Conservation (phyloP, 805 yeast genomes). For the Cyberlindnera samutprakarnensis region DNA sequence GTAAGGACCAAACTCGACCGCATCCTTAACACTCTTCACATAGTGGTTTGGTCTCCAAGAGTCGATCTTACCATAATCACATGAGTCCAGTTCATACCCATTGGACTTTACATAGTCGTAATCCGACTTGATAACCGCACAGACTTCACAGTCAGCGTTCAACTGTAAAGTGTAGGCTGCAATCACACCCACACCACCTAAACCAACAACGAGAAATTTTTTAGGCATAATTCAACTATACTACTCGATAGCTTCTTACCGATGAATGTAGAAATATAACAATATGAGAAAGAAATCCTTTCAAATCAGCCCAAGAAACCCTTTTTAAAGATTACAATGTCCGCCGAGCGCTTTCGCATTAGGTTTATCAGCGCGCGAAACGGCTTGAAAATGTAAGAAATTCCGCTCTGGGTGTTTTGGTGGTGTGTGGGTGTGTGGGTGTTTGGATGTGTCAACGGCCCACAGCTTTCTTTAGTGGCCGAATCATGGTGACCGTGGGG, state of each 20-base stretch:
- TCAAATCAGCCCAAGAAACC: no score
- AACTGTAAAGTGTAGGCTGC: conserved; percentile 49
- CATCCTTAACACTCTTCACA: conserved; percentile 27
- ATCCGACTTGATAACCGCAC: conserved; percentile 55
- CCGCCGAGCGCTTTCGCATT: no score
- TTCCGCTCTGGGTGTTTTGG: no score
- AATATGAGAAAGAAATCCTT: no score
- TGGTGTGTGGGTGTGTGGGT: no score
- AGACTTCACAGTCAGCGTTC: conserved; percentile 14
- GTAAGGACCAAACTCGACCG: conserved; percentile 26
- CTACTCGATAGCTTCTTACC: no score
- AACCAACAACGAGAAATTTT: conserved; percentile 53
- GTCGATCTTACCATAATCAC: conserved; percentile 46
- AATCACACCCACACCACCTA: conserved; percentile 78
- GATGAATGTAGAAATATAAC: no score
- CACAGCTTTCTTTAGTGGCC: no score
- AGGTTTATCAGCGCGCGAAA: no score
- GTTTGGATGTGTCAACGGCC: neutral
- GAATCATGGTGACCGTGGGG: no score
- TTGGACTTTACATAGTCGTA: conserved; percentile 37
- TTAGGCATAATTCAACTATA: conserved; percentile 2
- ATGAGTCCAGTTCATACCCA: conserved; percentile 52
- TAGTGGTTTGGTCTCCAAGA: conserved; percentile 42
- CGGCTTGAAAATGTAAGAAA: no score
- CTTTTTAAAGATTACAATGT: no score